These are phyloP conservation scores for Eremothecium sinecaudum DNA, from an alignment of 1,139 yeast genomes.

Conservation along the genomic window DNA sequence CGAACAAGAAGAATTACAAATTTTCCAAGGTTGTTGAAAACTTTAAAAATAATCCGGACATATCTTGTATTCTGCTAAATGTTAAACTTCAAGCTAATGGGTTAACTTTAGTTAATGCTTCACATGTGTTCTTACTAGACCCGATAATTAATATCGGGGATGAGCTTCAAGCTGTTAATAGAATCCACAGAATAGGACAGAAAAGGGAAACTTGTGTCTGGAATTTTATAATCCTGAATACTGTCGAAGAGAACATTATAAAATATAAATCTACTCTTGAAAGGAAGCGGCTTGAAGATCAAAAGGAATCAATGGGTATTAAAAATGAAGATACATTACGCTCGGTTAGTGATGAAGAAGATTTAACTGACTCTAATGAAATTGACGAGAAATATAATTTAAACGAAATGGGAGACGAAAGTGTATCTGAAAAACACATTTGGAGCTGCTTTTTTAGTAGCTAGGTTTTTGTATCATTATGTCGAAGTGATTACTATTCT, in stretches of 20 bases:
- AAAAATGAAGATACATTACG: neutral
- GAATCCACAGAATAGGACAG: constrained; percentile 92
- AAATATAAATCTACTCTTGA: constrained; percentile 30
- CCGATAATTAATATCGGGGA: constrained; percentile 83
- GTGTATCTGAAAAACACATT: constrained; percentile 23
- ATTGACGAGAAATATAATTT: constrained; percentile 18
- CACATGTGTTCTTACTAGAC: constrained; percentile 82
- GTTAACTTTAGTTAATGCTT: constrained; percentile 79
- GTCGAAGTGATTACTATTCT: too few relatives aligned
- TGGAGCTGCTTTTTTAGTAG: constrained; percentile 28
- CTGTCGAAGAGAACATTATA: constrained; percentile 89
- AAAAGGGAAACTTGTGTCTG: constrained; percentile 71
- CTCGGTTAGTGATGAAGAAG: neutral
- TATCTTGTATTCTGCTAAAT: constrained; percentile 78
- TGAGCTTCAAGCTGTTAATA: constrained; percentile 83
- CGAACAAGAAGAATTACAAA: constrained; percentile 12
- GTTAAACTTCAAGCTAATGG: constrained; percentile 88
- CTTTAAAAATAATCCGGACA: constrained; percentile 53
- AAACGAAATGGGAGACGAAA: constrained; percentile 22
- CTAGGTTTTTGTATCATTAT: too few relatives aligned
- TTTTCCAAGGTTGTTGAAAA: constrained; percentile 23
- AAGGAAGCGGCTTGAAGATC: constrained; percentile 9
- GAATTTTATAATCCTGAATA: constrained; percentile 75
- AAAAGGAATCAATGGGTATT: constrained; percentile 9
- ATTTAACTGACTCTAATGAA: constrained; percentile 8